phyloP scores from a whole-genome alignment of 1,284 basidiomycete species.

The Coniferiporia sulphurascens region DNA sequence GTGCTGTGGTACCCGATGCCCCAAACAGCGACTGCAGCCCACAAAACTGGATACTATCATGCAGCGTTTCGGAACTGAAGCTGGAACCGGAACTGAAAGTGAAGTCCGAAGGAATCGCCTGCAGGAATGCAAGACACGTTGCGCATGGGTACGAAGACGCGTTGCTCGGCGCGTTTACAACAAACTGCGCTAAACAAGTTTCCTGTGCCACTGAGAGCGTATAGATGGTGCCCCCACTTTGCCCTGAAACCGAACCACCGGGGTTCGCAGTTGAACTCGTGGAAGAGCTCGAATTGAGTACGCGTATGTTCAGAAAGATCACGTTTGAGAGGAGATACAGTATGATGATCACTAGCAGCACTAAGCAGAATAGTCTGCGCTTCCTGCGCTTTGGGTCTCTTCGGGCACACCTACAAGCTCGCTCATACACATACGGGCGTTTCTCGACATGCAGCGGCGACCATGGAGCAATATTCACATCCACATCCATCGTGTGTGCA shows the following conservation, averaged over 20 bases:
- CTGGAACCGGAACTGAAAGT: slow-evolving; percentile 21
- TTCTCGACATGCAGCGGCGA: not conserved
- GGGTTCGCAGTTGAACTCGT: slow-evolving; percentile 17
- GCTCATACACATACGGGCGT: not conserved
- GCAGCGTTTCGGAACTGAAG: slow-evolving; percentile 29
- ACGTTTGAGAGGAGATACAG: slow-evolving; percentile 40
- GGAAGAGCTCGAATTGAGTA: slow-evolving; percentile 22
- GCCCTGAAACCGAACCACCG: slow-evolving; percentile 18
- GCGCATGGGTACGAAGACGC: slow-evolving; percentile 45
- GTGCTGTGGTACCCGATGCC: slow-evolving; percentile 36
- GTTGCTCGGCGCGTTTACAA: slow-evolving; percentile 40
- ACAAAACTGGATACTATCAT: slow-evolving; percentile 44
- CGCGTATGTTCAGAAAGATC: slow-evolving; percentile 37
- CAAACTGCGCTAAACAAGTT: slow-evolving; percentile 45
- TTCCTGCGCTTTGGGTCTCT: slow-evolving; percentile 26
- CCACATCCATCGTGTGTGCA: not conserved
- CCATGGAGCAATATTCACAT: not conserved
- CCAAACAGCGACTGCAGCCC: slow-evolving; percentile 46
- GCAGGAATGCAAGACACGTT: slow-evolving; percentile 40
- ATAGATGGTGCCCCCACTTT: slow-evolving; percentile 13
- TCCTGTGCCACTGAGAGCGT: slow-evolving; percentile 37
- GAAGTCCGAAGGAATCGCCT: slow-evolving; percentile 35
- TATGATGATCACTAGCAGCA: slow-evolving; percentile 35
- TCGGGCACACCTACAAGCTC: slow-evolving; percentile 25
- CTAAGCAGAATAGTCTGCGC: slow-evolving; percentile 29